Evolutionary conservation across 2,329 filamentous ascomycete genomes (phyloP).

Genomic region (Cercospora sp.): DNA sequence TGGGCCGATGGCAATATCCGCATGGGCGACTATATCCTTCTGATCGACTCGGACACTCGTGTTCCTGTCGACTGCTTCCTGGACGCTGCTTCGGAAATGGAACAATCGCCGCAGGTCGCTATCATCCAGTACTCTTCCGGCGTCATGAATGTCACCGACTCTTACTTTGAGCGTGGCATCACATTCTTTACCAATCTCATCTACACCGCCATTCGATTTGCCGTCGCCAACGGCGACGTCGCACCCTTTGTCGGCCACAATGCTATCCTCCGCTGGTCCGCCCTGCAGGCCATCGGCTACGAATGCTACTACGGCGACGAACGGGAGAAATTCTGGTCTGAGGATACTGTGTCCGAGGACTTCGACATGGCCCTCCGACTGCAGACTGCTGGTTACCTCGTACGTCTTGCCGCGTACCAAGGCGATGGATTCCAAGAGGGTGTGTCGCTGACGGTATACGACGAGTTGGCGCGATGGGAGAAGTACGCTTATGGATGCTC

Average conservation of each 20-base stretch:
- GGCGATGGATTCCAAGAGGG: conserved; percentile 80
- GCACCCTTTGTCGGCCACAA: conserved; percentile 82
- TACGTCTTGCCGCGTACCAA: conserved; percentile 71
- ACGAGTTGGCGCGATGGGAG: conserved; percentile 81
- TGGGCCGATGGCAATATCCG: conserved; percentile 86
- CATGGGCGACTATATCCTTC: conserved; percentile 77
- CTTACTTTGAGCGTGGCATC: conserved; percentile 55
- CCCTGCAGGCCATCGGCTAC: conserved; percentile 72
- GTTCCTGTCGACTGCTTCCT: conserved; percentile 75
- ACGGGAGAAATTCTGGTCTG: conserved; percentile 75
- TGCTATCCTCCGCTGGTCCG: conserved; percentile 72
- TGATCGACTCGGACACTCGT: conserved; percentile 78
- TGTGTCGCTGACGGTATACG: conserved; percentile 80
- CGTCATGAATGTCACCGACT: conserved; percentile 76
- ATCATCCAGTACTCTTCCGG: conserved; percentile 77
- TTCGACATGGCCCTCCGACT: conserved; percentile 80
- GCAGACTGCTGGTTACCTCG: conserved; percentile 70
- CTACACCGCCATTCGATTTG: conserved; percentile 74
- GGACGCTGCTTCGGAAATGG: conserved; percentile 79
- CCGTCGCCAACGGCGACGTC: conserved; percentile 74
- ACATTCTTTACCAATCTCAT: conserved; percentile 61
- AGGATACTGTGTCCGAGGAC: conserved; percentile 76
- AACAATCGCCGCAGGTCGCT: conserved; percentile 73
- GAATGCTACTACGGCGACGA: conserved; percentile 64
- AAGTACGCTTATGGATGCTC: conserved; percentile 85